Percentiles rank a stretch among this genome's conserved stretches.
Conservation (phyloP, 177 flowering plant species). For the Telopea speciosissima region DNA sequence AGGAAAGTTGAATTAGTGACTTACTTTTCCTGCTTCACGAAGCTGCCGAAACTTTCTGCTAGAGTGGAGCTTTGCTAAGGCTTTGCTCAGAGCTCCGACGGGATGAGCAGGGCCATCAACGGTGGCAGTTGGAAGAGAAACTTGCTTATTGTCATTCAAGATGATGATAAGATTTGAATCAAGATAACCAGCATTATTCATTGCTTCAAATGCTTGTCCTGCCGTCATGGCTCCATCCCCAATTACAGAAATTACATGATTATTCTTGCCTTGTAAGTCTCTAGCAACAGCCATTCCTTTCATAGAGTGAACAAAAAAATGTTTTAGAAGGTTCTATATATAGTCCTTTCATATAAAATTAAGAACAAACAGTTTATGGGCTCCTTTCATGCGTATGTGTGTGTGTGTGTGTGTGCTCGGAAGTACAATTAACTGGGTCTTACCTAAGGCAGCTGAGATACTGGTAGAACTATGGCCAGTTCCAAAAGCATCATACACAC, state of each 20-base stretch:
- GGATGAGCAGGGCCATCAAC: conserved; percentile 48
- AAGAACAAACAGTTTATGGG: neutral
- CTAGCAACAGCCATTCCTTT: conserved; percentile 56
- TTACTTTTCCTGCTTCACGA: conserved; percentile 37
- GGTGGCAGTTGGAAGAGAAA: conserved; percentile 52
- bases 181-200: conserved; percentile 49
- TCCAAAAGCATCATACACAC: conserved; percentile 46
- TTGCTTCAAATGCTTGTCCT: conserved; percentile 49
- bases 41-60: conserved; percentile 29
- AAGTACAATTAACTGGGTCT: no score
- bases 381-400: neutral
- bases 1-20: neutral
- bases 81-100: conserved; percentile 42
- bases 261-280: conserved; percentile 39
- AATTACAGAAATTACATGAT: conserved; percentile 43
- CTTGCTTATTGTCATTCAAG: conserved; percentile 44
- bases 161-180: conserved; percentile 39
- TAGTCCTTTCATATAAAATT: no score
- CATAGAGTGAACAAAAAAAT: neutral
- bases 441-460: conserved; percentile 49
- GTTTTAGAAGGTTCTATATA: no score
- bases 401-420: no score
- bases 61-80: conserved; percentile 32
- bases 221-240: conserved; percentile 62
- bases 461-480: conserved; percentile 55